phyloP scores from a whole-genome alignment of 2,329 filamentous ascomycete genomes.

The Calonectria henricotiae region DNA sequence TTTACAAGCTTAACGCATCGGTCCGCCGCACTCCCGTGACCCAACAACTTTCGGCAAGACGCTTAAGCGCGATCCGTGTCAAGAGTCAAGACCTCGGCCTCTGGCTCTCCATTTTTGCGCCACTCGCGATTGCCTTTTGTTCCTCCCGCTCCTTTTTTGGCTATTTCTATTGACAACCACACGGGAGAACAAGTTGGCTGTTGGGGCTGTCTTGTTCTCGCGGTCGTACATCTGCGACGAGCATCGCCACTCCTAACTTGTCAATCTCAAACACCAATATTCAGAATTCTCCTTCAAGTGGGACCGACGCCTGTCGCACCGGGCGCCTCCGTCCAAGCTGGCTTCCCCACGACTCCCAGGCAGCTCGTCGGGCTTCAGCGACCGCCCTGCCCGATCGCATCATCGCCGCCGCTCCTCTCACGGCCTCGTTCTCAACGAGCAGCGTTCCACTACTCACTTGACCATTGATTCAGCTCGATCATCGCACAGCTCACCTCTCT shows the following conservation, averaged over 20 bases:
- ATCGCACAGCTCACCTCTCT: constrained; percentile 59
- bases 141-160: background rate
- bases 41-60: constrained; percentile 4
- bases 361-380: constrained; percentile 71
- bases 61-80: constrained; percentile 9
- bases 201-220: background rate
- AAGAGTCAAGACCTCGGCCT: background rate
- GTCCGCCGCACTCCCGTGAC: constrained; percentile 17
- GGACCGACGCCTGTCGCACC: constrained; percentile 45
- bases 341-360: constrained; percentile 66
- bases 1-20: background rate
- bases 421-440: constrained; percentile 55
- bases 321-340: constrained; percentile 62
- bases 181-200: constrained; percentile 4
- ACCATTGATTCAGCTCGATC: constrained; percentile 54
- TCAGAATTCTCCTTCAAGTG: constrained; percentile 29
- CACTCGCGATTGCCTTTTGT: background rate
- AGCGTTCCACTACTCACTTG: constrained; percentile 54
- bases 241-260: background rate
- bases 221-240: constrained; percentile 2
- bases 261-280: constrained; percentile 21
- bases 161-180: constrained; percentile 8
- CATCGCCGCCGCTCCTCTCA: constrained; percentile 69
- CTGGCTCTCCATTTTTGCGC: constrained; percentile 3
- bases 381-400: constrained; percentile 65